phyloP scores from a whole-genome alignment of 2,329 filamentous ascomycete species.

The Nemania sp. region DNA sequence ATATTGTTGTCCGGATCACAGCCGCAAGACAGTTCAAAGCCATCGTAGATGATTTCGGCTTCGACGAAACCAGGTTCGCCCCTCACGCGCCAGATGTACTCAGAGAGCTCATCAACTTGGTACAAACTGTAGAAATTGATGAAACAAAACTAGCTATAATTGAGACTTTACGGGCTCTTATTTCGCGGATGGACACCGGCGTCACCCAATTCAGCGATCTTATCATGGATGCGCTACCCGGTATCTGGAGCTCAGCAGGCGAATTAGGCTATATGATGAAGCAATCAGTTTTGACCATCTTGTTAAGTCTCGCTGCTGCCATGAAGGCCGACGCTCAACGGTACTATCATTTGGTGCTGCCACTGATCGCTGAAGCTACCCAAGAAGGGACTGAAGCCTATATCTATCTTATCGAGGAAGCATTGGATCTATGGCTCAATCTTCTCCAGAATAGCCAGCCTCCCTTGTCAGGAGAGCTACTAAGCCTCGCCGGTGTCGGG shows the following conservation, averaged over 20 bases:
- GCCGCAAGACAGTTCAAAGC: slow-evolving; percentile 86
- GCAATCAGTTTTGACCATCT: slow-evolving; percentile 88
- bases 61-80: slow-evolving; percentile 77
- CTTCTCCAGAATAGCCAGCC: slow-evolving; percentile 75
- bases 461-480: slow-evolving; percentile 71
- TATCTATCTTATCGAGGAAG: slow-evolving; percentile 89
- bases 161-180: slow-evolving; percentile 84
- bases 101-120: slow-evolving; percentile 78
- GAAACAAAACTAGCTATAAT: slow-evolving; percentile 93
- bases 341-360: slow-evolving; percentile 84
- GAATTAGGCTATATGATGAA: slow-evolving; percentile 90
- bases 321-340: slow-evolving; percentile 82
- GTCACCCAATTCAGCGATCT: slow-evolving; percentile 78
- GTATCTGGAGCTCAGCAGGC: slow-evolving; percentile 85
- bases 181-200: slow-evolving; percentile 82
- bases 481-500: slow-evolving; percentile 70
- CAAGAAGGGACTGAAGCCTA: slow-evolving; percentile 80
- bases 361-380: slow-evolving; percentile 83
- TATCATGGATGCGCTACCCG: slow-evolving; percentile 83
- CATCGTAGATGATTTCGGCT: slow-evolving; percentile 87
- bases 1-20: slow-evolving; percentile 91
- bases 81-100: slow-evolving; percentile 82
- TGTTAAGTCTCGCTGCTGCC: slow-evolving; percentile 85
- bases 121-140: slow-evolving; percentile 81
- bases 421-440: slow-evolving; percentile 87